Evolutionary conservation across 495 filamentous ascomycete genomes (phyloP), one percentile per base, ranked within the genome.

Genomic region (Trichoderma reesei): DNA sequence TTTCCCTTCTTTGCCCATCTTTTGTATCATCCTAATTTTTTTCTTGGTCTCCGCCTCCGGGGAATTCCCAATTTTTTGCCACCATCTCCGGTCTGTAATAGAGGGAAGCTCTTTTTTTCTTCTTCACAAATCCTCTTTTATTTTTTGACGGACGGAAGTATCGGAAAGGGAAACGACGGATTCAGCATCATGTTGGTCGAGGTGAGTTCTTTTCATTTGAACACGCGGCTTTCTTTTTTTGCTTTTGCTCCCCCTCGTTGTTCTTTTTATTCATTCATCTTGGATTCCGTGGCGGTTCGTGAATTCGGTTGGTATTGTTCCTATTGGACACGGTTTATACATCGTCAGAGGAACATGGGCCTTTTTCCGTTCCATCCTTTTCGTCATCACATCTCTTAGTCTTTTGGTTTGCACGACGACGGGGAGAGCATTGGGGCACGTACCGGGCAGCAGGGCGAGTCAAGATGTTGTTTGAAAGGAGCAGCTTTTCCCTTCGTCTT

Each of bases 111-210:
- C 6, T 44, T 44, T 44, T 44, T n/a, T 44, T 44, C 41, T 16
- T 44, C 2, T 41, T 41, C 13, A 41, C 26, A 26, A 26, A 26
- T 26, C 26, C n/a, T n/a, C n/a, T n/a, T 26, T 26, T 26, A 1
- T 26, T 44, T 44, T 44, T 44, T 14, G 41, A 44, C 8, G 44
- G 44, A 48, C 16, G 44, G 18, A 18, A n/a, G n/a, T n/a, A n/a
- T n/a, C n/a, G 5, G 16, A 9, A 36, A 34, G 18, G 26, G 26
- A 46, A 11, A 46, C 36, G 14, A 33, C 34, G 33, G 26, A 26
- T 26, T 26, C 26, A 26, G 16, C 61, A 46, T 33, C 39, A 71
- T 71, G 69, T 59, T 65, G 26, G 66, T 71, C 61, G 68, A 71
- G 36, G 69, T 71, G 56, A 61, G 69, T 64, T 61, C 20, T 13